phyloP scores from a whole-genome alignment of 164 flowering plant species.

The Vitis rotundifolia region DNA sequence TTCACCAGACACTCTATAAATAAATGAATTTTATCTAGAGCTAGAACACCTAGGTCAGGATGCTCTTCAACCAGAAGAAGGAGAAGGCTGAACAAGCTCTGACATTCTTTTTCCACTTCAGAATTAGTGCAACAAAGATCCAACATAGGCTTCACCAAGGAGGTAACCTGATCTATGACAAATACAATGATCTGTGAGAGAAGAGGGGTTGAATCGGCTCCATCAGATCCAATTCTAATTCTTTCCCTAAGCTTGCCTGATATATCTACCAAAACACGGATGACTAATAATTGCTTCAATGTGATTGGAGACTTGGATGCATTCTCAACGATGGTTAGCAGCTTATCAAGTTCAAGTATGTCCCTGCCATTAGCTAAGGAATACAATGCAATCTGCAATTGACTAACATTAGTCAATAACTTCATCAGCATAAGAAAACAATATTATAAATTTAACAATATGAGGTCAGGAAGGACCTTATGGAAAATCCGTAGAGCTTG shows the following conservation, averaged over 20 bases:
- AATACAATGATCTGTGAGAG: constrained; percentile 35
- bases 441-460: not conserved
- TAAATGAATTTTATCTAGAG: constrained; percentile 41
- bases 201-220: constrained; percentile 16
- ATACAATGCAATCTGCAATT: constrained; percentile 46
- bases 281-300: constrained; percentile 37
- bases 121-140: constrained; percentile 15
- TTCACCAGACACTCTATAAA: constrained; percentile 31
- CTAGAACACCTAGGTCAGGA: constrained; percentile 34
- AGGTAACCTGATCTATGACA: constrained; percentile 36
- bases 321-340: constrained; percentile 35
- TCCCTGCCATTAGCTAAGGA: constrained; percentile 23
- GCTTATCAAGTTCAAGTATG: constrained; percentile 33
- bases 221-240: constrained; percentile 24
- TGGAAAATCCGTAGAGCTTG: constrained; percentile 50
- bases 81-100: constrained; percentile 39
- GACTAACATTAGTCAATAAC: constrained; percentile 13
- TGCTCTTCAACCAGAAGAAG: constrained; percentile 37
- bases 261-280: constrained; percentile 42
- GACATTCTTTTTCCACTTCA: constrained; percentile 32
- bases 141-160: constrained; percentile 23
- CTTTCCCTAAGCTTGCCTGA: constrained; percentile 27
- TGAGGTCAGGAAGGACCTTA: constrained; percentile 41
- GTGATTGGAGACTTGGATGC: constrained; percentile 36
- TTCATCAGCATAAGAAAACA: not conserved